phyloP scores from a whole-genome alignment of 768 basidiomycete species.

The Serendipita sp. region DNA sequence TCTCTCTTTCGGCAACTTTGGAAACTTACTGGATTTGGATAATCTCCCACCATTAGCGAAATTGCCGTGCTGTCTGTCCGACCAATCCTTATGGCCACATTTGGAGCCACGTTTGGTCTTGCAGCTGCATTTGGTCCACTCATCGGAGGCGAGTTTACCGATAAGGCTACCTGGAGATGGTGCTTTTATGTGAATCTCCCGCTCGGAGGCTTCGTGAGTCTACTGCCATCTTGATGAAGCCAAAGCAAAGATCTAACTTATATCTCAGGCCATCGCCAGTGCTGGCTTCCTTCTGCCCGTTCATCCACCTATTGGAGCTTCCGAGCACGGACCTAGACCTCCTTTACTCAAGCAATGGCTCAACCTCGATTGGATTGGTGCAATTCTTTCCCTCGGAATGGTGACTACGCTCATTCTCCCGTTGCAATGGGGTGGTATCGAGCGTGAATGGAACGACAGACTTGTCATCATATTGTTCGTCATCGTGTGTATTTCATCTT shows the following conservation, averaged over 20 bases:
- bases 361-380: conserved; percentile 24
- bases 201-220: conserved; percentile 6
- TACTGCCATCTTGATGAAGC: background rate
- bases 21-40: too few species aligned
- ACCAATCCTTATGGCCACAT: background rate
- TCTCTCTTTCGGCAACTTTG: too few species aligned
- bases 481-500: background rate
- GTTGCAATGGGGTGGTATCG: conserved; percentile 27
- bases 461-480: background rate
- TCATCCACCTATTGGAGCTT: conserved; percentile 13
- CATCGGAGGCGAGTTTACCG: background rate
- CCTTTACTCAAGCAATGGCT: conserved; percentile 1
- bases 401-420: conserved; percentile 25
- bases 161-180: conserved; percentile 23
- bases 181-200: conserved; percentile 17
- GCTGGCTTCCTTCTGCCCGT: conserved; percentile 20
- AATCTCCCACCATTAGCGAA: background rate
- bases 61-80: background rate
- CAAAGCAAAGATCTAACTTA: background rate
- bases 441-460: conserved; percentile 15
- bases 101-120: background rate
- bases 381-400: conserved; percentile 20
- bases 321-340: conserved; percentile 7
- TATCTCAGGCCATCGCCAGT: conserved; percentile 11
- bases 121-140: background rate